Base-by-base conservation (phyloP, 805 yeast species). In the Spencermartinsiella europaea region DNA sequence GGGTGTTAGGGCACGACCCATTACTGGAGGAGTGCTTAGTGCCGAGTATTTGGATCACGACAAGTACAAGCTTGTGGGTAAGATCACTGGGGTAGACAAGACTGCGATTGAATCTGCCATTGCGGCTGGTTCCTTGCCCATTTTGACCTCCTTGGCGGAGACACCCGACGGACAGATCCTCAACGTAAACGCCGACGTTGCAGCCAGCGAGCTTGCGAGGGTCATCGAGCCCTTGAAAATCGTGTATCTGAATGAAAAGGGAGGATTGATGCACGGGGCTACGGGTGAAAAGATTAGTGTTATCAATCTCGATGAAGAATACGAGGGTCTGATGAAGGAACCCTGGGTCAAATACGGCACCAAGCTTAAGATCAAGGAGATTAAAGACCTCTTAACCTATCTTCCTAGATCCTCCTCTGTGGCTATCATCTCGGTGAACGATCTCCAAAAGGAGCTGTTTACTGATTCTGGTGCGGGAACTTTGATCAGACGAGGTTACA, bases 381-480 rank as follows among this genome's bases (percentile, higher is more conserved):
- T 93, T 67, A 89, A 87, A 67, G 99, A 93, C 61, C 76, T 93
- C 63, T 78, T 93, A 63, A 91, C 86, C 70, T 90, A 84, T 64
- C 76, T 93, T 65, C 99, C 99, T 50, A 82, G 98, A 67, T 87
- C 97, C 2, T 89, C 97, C 0, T 89, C 97, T 3, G 99, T 93
- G 41, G 99, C 99, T 38, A 93, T 93, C 64, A 93, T 93, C 59
- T 86, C 91, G 56, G 97, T 93, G 38, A 79, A 86, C 59, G 97
- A 93, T 65, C 76, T 93, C 61, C 98, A 93, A 71, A 93, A 91
- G 66, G 99, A 93, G 69, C 78, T 93, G 62, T 93, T 93, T 71
- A 93, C 99, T 35, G 99, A 93, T 67, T 85, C 96, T 15, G 99
- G 99, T 68, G 99, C 99, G 25, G 99, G 99, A 63, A 93, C 99